Conservation (phyloP, 2,329 filamentous ascomycete species). For the Arthrobotrys sphaeroides region DNA sequence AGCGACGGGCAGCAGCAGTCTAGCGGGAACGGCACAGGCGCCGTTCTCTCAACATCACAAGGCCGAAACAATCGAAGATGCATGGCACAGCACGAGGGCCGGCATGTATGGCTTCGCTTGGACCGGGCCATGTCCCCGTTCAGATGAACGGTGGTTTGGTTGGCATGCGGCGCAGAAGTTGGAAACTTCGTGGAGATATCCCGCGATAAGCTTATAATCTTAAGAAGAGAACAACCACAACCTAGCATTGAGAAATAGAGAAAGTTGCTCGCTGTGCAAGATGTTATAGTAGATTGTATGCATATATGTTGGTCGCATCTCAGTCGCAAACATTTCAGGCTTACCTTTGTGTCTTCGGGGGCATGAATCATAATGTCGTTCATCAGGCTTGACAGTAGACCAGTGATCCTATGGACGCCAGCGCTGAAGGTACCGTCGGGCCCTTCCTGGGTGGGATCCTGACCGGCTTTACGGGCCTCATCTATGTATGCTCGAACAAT, state of each 20-base stretch:
- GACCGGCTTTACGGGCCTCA: constrained; percentile 85
- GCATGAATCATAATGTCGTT: constrained; percentile 90
- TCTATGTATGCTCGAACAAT: constrained; percentile 99
- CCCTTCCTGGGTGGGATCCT: constrained; percentile 80
- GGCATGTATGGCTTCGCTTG: constrained; percentile 26
- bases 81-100: constrained; percentile 5
- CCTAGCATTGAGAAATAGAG: constrained; percentile 14
- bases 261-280: constrained; percentile 20
- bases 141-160: constrained; percentile 23
- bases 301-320: constrained; percentile 60
- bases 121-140: background rate
- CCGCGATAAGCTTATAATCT: constrained; percentile 34
- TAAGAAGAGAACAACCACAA: constrained; percentile 2
- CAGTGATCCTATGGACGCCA: constrained; percentile 94
- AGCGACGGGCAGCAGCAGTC: constrained; percentile 30
- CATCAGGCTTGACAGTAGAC: constrained; percentile 92
- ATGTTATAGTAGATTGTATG: constrained; percentile 59
- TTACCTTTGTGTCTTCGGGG: constrained; percentile 93
- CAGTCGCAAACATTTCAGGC: constrained; percentile 63
- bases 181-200: constrained; percentile 40
- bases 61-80: constrained; percentile 54
- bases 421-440: constrained; percentile 92
- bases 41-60: constrained; percentile 51
- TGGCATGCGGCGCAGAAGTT: constrained; percentile 50
- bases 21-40: constrained; percentile 55